These are phyloP conservation scores for Phytophthora parvispora DNA, from an alignment of 352 stramenopile species.

Conservation along the genomic window DNA sequence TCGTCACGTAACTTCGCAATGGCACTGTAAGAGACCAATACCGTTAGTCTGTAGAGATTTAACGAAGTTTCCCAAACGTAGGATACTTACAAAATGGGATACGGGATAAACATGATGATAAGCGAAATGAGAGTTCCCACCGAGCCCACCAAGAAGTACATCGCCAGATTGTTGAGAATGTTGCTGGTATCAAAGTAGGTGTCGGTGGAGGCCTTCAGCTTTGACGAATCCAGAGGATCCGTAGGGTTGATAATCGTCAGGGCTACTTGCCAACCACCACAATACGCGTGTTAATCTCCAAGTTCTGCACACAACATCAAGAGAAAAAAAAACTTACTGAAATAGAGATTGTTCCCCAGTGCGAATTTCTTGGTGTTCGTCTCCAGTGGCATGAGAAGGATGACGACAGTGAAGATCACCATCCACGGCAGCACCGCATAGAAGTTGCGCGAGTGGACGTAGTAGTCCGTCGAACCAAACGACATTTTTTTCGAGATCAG, in stretches of 20 bases:
- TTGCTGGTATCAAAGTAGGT: constrained; percentile 66
- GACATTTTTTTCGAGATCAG: constrained; percentile 63
- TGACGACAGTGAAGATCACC: constrained; percentile 73
- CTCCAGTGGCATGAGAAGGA: constrained; percentile 74
- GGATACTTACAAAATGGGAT: constrained; percentile 80
- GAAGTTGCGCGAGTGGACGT: constrained; percentile 81
- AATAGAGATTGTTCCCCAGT: constrained; percentile 87
- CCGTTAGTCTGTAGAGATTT: no score
- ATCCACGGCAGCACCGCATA: constrained; percentile 79
- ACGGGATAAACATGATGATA: constrained; percentile 80
- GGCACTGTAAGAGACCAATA: constrained; percentile 39
- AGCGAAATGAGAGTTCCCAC: constrained; percentile 76
- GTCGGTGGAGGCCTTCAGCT: constrained; percentile 62
- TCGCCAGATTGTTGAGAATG: constrained; percentile 76
- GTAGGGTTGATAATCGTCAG: constrained; percentile 82
- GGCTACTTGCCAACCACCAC: no score
- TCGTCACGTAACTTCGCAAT: constrained; percentile 66
- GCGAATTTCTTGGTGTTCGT: constrained; percentile 92
- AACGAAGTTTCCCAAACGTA: no score
- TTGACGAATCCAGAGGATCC: constrained; percentile 53
- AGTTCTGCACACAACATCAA: neutral
- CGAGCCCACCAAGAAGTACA: constrained; percentile 86
- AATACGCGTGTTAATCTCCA: neutral
- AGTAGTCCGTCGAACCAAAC: constrained; percentile 72
- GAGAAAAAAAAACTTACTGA: constrained; percentile 47